These are phyloP conservation scores for Trichoderma brevicompactum DNA, from an alignment of 2,329 filamentous ascomycete species.

Conservation along the genomic window DNA sequence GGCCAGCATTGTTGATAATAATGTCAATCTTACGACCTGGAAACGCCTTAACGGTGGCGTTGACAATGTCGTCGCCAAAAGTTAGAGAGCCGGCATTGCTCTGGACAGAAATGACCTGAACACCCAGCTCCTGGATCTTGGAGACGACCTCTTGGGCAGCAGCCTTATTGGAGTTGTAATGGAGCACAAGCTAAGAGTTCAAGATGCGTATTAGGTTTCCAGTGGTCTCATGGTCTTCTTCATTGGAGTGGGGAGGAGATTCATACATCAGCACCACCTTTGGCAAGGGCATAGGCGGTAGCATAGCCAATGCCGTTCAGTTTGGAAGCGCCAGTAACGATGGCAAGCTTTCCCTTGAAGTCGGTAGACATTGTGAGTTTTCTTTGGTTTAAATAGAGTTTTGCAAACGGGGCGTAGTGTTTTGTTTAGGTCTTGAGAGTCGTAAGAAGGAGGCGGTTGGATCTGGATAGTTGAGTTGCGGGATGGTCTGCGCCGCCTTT, in stretches of 20 bases:
- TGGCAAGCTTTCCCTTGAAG: slow-evolving; percentile 46
- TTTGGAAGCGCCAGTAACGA: slow-evolving; percentile 60
- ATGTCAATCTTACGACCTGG: slow-evolving; percentile 58
- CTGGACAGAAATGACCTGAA: slow-evolving; percentile 16
- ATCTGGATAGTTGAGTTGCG: background rate
- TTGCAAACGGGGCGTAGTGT: too few relatives aligned
- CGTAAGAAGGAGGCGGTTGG: too few relatives aligned
- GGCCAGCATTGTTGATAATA: slow-evolving; percentile 60
- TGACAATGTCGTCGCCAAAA: slow-evolving; percentile 64
- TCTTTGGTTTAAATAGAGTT: background rate
- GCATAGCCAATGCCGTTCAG: slow-evolving; percentile 60
- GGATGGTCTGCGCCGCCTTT: background rate
- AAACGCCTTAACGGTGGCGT: slow-evolving; percentile 52
- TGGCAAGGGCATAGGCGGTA: slow-evolving; percentile 59
- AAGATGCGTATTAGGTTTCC: background rate
- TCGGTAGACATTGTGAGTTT: background rate
- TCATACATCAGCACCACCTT: slow-evolving; percentile 54
- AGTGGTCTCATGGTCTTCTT: too few relatives aligned
- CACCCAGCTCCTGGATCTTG: slow-evolving; percentile 44
- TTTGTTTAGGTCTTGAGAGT: too few relatives aligned
- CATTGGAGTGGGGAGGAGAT: background rate
- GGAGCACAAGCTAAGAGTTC: slow-evolving; percentile 52
- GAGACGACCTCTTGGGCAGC: slow-evolving; percentile 55
- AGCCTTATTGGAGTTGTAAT: slow-evolving; percentile 53
- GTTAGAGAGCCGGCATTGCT: slow-evolving; percentile 50